A percentile compares a stretch with the other conserved stretches of the same genome.
These are phyloP conservation scores for Pluteus cervinus DNA, from an alignment of 768 basidiomycete genomes.

Conservation along the genomic window DNA sequence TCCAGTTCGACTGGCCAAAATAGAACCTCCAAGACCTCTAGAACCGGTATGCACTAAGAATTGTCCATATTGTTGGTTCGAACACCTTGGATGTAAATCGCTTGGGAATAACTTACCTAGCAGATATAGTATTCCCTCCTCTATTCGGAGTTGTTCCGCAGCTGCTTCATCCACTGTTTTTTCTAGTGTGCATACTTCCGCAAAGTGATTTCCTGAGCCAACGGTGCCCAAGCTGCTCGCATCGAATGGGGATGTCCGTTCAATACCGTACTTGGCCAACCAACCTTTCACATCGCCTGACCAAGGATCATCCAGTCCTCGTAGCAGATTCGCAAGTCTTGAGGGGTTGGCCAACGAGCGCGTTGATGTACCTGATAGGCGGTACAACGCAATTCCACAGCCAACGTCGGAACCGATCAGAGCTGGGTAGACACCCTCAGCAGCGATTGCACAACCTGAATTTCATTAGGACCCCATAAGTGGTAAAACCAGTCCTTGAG, in stretches of 20 bases:
- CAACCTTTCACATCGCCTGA: conserved; percentile 25
- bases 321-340: conserved; percentile 23
- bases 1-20: conserved; percentile 22
- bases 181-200: conserved; percentile 28
- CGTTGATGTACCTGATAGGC: conserved; percentile 17
- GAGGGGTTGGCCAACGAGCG: conserved; percentile 18
- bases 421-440: conserved; percentile 31
- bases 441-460: conserved; percentile 26
- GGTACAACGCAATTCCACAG: conserved; percentile 31
- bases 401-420: conserved; percentile 33
- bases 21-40: conserved; percentile 27
- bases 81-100: neutral
- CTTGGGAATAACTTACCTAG: conserved; percentile 15
- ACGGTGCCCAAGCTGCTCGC: conserved; percentile 25
- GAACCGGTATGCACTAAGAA: conserved; percentile 31
- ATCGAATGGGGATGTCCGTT: conserved; percentile 22
- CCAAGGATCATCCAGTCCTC: conserved; percentile 32
- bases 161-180: conserved; percentile 21
- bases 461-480: no score
- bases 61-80: conserved; percentile 1
- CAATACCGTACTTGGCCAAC: conserved; percentile 26
- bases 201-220: conserved; percentile 33
- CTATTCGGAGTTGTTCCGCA: conserved; percentile 16
- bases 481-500: neutral
- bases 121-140: conserved; percentile 21